Conservation (phyloP, 2,329 filamentous ascomycete species). For the Arthrobotrys entomopaga region DNA sequence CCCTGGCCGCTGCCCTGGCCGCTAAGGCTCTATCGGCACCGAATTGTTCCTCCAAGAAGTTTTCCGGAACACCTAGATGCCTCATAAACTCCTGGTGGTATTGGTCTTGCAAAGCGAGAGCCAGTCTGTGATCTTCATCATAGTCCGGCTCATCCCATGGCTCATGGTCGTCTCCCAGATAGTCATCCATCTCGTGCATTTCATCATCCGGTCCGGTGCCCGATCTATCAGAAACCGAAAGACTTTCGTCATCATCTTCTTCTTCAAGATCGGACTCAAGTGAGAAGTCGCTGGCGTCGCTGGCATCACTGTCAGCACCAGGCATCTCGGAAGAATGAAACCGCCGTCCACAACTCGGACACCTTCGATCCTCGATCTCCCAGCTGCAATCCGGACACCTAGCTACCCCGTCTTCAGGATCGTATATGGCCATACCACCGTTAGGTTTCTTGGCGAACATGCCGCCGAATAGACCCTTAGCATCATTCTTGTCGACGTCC, state of each 20-base stretch:
- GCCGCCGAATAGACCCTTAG: conserved; percentile 57
- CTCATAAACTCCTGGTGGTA: conserved; percentile 54
- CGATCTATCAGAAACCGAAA: conserved; percentile 28
- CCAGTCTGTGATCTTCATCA: conserved; percentile 40
- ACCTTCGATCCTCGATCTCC: conserved; percentile 57
- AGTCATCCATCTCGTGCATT: conserved; percentile 56
- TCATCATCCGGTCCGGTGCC: conserved; percentile 25
- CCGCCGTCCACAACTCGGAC: conserved; percentile 52
- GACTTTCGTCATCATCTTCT: conserved; percentile 40
- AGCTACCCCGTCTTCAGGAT: conserved; percentile 56
- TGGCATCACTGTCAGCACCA: conserved; percentile 43
- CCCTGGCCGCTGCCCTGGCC: conserved; percentile 43
- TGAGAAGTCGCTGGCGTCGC: conserved; percentile 46
- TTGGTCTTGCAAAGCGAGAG: conserved; percentile 52
- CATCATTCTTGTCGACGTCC: conserved; percentile 54
- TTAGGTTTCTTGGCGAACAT: conserved; percentile 55
- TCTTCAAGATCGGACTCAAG: conserved; percentile 42
- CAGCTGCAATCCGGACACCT: conserved; percentile 58
- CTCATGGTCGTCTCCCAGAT: conserved; percentile 34
- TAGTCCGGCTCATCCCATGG: conserved; percentile 43
- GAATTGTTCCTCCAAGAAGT: conserved; percentile 48
- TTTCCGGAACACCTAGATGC: conserved; percentile 30
- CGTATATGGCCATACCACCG: conserved; percentile 48
- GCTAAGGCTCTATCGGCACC: conserved; percentile 41
- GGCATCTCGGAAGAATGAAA: conserved; percentile 51